Evolutionary conservation across 106 monocot genomes (phyloP), one percentile per base, ranked within the genome.

Genomic region (Narthecium ossifragum): DNA sequence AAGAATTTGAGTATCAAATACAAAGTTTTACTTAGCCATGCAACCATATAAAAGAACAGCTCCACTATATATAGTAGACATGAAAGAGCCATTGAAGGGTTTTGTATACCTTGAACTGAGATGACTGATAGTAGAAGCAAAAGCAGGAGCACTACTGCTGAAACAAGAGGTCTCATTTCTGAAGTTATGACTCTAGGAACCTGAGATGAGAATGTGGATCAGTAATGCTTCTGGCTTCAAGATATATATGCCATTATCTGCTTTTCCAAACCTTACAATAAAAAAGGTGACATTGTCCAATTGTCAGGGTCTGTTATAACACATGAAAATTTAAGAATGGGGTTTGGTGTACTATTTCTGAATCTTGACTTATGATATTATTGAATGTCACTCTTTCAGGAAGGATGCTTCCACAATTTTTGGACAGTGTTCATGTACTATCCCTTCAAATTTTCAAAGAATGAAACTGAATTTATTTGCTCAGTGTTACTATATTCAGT

Each of bases 311-410:
- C 9, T 49, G 18, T 49, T 24, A 2, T 24, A 49, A n/a, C 18
- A 1, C 18, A 8, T 22, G 3, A 49, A 49, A 1, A 22, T 49
- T 20, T n/a, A 49, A 24, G 23, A 24, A 49, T 43, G 12, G 43
- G 10, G 43, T 1, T 43, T 43, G 4, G 6, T 43, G 43, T 43
- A 43, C 18, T 43, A 11, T 39, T 39, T 39, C 15, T 3, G 0
- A 39, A 11, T 18, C 22, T 48, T n/a, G 23, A 22, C 49, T 22
- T 49, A 0, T 49, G 18, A 49, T 49, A 20, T 24, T 49, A 24
- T 43, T 43, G 17, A 23, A 22, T 49, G 49, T 49, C 23, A 49
- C 49, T 49, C 49, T 49, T 49, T n/a, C 1, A 49, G 49, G 49
- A 49, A 49, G 20, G 18, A 49, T 24, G 49, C 23, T 49, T 20